These are phyloP conservation scores for Cutaneotrichosporon cutaneum DNA, from an alignment of 1,284 basidiomycete species.

Conservation along the genomic window DNA sequence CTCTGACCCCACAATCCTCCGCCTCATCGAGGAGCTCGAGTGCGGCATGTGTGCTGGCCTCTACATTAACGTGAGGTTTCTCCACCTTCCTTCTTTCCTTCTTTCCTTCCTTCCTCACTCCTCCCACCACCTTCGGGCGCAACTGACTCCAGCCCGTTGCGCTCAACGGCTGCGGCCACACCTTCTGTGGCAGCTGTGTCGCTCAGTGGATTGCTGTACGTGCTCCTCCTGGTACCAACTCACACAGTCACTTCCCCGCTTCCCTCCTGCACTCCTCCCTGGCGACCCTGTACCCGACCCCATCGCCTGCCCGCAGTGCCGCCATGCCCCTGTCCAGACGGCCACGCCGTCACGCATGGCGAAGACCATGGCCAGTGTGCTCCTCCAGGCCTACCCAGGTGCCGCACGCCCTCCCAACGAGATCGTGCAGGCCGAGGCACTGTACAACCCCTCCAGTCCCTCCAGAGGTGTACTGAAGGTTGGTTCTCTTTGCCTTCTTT, in stretches of 20 bases:
- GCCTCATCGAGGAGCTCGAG: slow-evolving; percentile 27
- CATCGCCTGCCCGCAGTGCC: slow-evolving; percentile 29
- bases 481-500: neutral
- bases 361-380: slow-evolving; percentile 25
- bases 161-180: slow-evolving; percentile 31
- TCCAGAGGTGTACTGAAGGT: slow-evolving; percentile 22
- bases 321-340: slow-evolving; percentile 23
- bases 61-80: slow-evolving; percentile 26
- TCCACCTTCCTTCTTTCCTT: neutral
- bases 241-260: slow-evolving; percentile 59
- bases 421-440: slow-evolving; percentile 18
- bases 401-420: slow-evolving; percentile 25
- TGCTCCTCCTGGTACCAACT: neutral
- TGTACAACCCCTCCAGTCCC: slow-evolving; percentile 16
- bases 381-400: slow-evolving; percentile 20
- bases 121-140: neutral
- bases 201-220: slow-evolving; percentile 28
- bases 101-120: neutral
- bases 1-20: slow-evolving; percentile 7
- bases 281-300: slow-evolving; percentile 67
- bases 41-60: slow-evolving; percentile 32
- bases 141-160: slow-evolving; percentile 26
- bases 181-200: slow-evolving; percentile 31
- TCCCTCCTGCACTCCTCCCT: slow-evolving; percentile 72
- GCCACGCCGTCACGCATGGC: slow-evolving; percentile 25